phyloP scores from a whole-genome alignment of 257 asterid species.

The Jasminum sambac region DNA sequence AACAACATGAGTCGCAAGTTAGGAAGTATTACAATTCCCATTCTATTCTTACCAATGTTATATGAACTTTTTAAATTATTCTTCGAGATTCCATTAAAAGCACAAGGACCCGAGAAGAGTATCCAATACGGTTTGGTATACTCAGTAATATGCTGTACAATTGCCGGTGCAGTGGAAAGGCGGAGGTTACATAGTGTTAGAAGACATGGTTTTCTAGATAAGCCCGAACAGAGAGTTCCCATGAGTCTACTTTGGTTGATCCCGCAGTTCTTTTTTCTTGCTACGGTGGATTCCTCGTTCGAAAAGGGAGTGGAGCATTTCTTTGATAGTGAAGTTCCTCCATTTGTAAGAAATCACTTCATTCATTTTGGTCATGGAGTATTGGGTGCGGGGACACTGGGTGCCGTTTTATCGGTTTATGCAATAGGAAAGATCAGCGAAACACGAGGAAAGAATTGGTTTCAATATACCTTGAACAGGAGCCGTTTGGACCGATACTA shows the following conservation, averaged over 20 bases:
- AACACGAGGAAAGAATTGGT: constrained; percentile 48
- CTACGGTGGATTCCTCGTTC: constrained; percentile 37
- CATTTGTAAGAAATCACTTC: constrained; percentile 30
- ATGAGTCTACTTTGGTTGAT: constrained; percentile 48
- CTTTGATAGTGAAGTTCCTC: constrained; percentile 32
- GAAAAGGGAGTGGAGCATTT: constrained; percentile 30
- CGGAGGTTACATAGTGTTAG: constrained; percentile 37
- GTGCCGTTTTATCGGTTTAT: constrained; percentile 45
- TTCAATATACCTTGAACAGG: constrained; percentile 46
- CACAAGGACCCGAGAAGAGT: no score
- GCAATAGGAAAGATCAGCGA: constrained; percentile 50
- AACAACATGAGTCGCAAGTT: constrained; percentile 43
- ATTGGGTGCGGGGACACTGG: constrained; percentile 48
- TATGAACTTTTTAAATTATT: constrained; percentile 27
- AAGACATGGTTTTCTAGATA: constrained; percentile 31
- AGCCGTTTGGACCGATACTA: constrained; percentile 64
- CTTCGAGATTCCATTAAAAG: no score
- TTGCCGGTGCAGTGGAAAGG: constrained; percentile 50
- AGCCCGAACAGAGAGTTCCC: constrained; percentile 39
- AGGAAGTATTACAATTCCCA: constrained; percentile 54
- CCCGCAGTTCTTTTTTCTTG: constrained; percentile 51
- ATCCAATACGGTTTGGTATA: no score
- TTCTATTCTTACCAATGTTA: constrained; percentile 36
- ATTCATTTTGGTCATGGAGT: constrained; percentile 24
- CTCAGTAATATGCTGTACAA: constrained; percentile 46